Evolutionary conservation across 495 filamentous ascomycete genomes (phyloP).

Genomic region (Podospora tetraspora): DNA sequence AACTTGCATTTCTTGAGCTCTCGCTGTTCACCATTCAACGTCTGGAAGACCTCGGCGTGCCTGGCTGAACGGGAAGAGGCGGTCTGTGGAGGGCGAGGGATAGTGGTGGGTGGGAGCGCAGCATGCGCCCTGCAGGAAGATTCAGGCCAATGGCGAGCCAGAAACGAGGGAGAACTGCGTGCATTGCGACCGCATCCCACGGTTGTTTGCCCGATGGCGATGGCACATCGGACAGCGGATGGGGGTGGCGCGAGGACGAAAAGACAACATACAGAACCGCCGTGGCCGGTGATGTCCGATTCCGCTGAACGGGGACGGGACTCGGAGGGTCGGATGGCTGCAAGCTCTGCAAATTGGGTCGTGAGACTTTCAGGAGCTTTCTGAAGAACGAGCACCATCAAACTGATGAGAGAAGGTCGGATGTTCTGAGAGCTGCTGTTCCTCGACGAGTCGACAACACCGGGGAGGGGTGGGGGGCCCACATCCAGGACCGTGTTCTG

Average conservation of each 20-base stretch:
- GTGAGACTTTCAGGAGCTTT: background rate
- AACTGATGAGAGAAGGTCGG: background rate
- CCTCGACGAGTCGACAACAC: no score
- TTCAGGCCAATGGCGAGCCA: background rate
- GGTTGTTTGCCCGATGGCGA: background rate
- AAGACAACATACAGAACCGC: background rate
- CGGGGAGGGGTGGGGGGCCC: background rate
- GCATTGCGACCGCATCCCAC: background rate
- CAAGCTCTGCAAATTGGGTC: background rate
- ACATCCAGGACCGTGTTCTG: background rate
- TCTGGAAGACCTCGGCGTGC: background rate
- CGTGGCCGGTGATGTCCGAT: background rate
- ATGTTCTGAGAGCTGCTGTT: no score
- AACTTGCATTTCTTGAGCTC: background rate
- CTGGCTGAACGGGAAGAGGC: background rate
- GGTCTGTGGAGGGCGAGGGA: background rate
- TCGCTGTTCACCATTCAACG: background rate
- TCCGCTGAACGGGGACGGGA: no score
- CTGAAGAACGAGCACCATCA: background rate
- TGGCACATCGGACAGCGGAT: background rate
- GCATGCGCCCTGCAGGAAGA: background rate
- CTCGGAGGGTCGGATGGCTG: background rate
- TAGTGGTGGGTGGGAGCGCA: background rate
- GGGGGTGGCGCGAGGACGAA: background rate
- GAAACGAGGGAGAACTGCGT: background rate